These are phyloP conservation scores for Mycosarcoma mackinlayi DNA, from an alignment of 1,284 basidiomycete genomes.

Conservation along the genomic window DNA sequence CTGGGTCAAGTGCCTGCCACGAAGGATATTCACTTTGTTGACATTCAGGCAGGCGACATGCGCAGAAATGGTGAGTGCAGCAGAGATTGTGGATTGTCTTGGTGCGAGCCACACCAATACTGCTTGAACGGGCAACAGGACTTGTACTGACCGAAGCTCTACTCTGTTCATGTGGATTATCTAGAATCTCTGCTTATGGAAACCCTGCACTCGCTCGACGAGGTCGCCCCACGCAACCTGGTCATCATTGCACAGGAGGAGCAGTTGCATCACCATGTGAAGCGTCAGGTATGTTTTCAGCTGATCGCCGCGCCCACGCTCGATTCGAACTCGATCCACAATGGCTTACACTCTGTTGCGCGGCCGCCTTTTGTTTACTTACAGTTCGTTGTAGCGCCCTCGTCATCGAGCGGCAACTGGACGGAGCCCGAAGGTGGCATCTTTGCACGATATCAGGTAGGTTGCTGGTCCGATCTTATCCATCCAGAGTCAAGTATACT, in stretches of 20 bases:
- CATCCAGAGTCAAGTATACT: neutral
- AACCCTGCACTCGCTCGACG: conserved; percentile 21
- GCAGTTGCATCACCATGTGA: conserved; percentile 10
- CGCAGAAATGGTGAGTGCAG: conserved; percentile 21
- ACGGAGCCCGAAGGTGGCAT: conserved; percentile 42
- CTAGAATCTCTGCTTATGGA: conserved; percentile 20
- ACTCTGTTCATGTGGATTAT: neutral
- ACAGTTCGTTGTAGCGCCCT: conserved; percentile 16
- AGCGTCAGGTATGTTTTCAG: conserved; percentile 34
- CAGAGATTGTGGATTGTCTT: neutral
- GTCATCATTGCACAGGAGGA: conserved; percentile 18
- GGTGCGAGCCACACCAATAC: too few species aligned
- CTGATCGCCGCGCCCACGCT: too few species aligned
- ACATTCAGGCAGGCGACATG: conserved; percentile 13
- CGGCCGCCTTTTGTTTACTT: neutral
- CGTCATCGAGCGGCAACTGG: conserved; percentile 32
- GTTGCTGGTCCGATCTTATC: too few species aligned
- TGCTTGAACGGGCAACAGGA: too few species aligned
- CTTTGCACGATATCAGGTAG: conserved; percentile 49
- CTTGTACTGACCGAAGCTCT: too few species aligned
- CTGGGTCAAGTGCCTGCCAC: neutral
- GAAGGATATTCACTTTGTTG: neutral
- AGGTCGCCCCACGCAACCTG: conserved; percentile 27
- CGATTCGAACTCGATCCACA: too few species aligned
- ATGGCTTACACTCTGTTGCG: neutral